These are phyloP conservation scores for Xylaria multiplex DNA, from an alignment of 2,329 filamentous ascomycete species.

Conservation along the genomic window DNA sequence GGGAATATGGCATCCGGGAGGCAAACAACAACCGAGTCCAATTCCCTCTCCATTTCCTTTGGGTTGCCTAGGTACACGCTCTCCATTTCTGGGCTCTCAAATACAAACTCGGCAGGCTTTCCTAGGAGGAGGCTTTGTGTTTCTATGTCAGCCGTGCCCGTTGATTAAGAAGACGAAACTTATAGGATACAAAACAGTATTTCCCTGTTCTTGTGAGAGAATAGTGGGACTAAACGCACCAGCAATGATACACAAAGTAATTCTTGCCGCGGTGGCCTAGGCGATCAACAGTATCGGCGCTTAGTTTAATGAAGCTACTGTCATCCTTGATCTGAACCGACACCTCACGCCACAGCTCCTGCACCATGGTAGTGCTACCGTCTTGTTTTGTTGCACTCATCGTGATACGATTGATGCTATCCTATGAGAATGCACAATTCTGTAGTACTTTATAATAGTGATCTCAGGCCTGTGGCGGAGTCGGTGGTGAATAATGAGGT, in stretches of 20 bases:
- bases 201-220: neutral
- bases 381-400: neutral
- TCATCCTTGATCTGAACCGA: neutral
- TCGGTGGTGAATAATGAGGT: no score
- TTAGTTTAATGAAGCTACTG: neutral
- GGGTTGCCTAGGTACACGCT: constrained; percentile 8
- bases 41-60: neutral
- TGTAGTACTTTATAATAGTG: neutral
- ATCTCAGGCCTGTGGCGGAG: neutral
- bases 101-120: constrained; percentile 2
- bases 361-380: neutral
- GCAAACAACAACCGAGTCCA: neutral
- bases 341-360: neutral
- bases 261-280: neutral
- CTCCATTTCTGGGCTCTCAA: neutral
- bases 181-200: no score
- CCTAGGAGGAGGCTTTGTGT: neutral
- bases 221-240: neutral
- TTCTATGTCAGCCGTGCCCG: neutral
- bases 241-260: neutral
- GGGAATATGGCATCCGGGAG: neutral
- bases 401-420: neutral
- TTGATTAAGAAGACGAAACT: neutral
- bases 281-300: neutral
- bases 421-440: no score